phyloP scores from a whole-genome alignment of 2,329 filamentous ascomycete species.

The Penicillium sclerotigenum region DNA sequence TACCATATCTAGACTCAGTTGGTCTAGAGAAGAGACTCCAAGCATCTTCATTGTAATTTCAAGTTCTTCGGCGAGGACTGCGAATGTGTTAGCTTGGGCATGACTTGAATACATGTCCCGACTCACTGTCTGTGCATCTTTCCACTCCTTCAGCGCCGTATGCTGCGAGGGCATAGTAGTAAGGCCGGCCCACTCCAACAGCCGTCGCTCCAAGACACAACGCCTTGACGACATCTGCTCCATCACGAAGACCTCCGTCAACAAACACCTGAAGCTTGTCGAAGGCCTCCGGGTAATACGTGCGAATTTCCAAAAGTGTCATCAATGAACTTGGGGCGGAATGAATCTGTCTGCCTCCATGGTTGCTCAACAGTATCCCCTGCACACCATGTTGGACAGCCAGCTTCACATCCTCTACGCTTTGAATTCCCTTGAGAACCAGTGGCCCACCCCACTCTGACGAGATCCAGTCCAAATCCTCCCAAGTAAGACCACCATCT shows the following conservation, averaged over 20 bases:
- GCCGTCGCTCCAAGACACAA: slow-evolving; percentile 52
- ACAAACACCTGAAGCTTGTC: slow-evolving; percentile 50
- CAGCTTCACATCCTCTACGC: slow-evolving; percentile 17
- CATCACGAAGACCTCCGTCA: slow-evolving; percentile 52
- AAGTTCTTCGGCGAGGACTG: slow-evolving; percentile 17
- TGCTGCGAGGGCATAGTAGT: slow-evolving; percentile 21
- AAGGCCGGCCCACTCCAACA: slow-evolving; percentile 46
- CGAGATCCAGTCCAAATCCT: slow-evolving; percentile 6
- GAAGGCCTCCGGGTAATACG: slow-evolving; percentile 47
- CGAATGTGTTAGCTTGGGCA: background rate
- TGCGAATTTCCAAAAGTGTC: slow-evolving; percentile 51
- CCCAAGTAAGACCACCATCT: slow-evolving; percentile 14
- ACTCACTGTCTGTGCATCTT: slow-evolving; percentile 18
- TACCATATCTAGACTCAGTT: slow-evolving; percentile 17
- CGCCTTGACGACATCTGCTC: slow-evolving; percentile 53
- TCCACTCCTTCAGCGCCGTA: slow-evolving; percentile 23
- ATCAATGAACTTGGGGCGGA: slow-evolving; percentile 46
- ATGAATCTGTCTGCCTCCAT: slow-evolving; percentile 54
- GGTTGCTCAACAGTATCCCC: slow-evolving; percentile 54
- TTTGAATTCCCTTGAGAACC: slow-evolving; percentile 18
- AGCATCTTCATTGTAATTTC: slow-evolving; percentile 23
- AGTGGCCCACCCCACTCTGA: slow-evolving; percentile 6
- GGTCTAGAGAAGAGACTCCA: slow-evolving; percentile 16
- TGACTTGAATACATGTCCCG: background rate
- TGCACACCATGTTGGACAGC: slow-evolving; percentile 25